phyloP scores from a whole-genome alignment of 73 alveolate genomes.

The Blepharisma japonicum region DNA sequence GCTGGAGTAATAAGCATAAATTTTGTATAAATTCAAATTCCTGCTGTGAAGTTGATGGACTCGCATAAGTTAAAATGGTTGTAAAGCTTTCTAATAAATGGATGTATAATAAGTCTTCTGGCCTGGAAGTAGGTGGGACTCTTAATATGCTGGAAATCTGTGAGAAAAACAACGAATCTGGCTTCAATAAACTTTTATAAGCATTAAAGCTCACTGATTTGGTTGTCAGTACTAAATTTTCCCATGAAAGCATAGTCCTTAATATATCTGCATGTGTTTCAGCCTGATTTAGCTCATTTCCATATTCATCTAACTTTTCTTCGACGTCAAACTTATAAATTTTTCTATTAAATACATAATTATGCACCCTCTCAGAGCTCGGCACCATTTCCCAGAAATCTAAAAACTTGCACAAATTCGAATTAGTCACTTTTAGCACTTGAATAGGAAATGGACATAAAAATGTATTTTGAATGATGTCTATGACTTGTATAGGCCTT shows the following conservation, averaged over 20 bases:
- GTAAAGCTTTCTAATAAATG: neutral
- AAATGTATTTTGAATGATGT: neutral
- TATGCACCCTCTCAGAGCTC: neutral
- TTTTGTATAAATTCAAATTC: neutral
- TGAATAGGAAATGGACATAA: neutral
- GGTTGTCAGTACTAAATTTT: neutral
- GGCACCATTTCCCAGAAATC: constrained; percentile 11
- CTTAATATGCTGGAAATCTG: neutral
- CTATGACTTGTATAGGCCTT: neutral
- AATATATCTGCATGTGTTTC: constrained; percentile 16
- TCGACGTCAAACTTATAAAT: neutral
- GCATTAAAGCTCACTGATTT: neutral
- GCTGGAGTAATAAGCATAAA: neutral
- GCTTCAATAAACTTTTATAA: neutral
- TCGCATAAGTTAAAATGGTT: neutral
- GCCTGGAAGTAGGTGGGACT: neutral
- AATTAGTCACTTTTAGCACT: neutral
- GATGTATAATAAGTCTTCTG: neutral
- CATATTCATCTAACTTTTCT: neutral
- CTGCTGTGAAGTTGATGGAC: neutral
- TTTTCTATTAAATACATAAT: neutral
- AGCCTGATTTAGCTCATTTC: neutral
- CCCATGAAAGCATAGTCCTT: neutral
- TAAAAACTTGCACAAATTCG: neutral
- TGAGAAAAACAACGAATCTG: neutral